phyloP scores from a whole-genome alignment of 2,329 filamentous ascomycete species.

The Lecanicillium sp. region DNA sequence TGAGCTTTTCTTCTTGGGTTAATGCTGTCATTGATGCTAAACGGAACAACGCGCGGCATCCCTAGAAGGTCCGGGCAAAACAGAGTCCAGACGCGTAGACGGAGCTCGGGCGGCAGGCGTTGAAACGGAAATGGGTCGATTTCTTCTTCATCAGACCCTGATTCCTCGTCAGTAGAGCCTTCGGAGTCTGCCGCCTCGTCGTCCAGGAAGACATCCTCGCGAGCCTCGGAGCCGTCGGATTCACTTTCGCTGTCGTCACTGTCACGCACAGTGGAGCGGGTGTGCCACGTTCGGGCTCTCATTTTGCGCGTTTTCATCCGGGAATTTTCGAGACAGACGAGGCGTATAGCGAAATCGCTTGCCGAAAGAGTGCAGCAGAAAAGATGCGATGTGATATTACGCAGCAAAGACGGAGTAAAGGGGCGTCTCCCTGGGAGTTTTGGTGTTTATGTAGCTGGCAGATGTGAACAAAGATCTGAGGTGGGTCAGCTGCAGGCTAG shows the following conservation, averaged over 20 bases:
- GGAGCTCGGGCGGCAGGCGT: constrained; percentile 29
- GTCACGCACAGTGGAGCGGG: background rate
- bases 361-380: too few relatives aligned
- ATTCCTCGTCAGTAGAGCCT: background rate
- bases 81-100: constrained; percentile 27
- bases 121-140: constrained; percentile 22
- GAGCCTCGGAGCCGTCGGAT: background rate
- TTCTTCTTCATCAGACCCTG: constrained; percentile 5
- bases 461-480: too few relatives aligned
- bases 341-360: too few relatives aligned
- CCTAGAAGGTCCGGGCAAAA: constrained; percentile 26
- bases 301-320: constrained; percentile 2
- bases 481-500: too few relatives aligned
- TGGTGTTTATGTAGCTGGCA: too few relatives aligned
- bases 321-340: too few relatives aligned
- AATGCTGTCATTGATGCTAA: constrained; percentile 17
- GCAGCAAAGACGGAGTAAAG: too few relatives aligned
- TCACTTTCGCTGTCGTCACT: constrained; percentile 4
- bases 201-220: constrained; percentile 4
- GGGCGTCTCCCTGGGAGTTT: too few relatives aligned
- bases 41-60: constrained; percentile 25
- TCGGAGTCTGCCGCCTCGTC: constrained; percentile 10
- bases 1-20: background rate
- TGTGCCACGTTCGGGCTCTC: background rate
- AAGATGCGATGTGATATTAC: too few relatives aligned